Conservation (phyloP, 1,139 yeast species). For the Diutina rugosa region DNA sequence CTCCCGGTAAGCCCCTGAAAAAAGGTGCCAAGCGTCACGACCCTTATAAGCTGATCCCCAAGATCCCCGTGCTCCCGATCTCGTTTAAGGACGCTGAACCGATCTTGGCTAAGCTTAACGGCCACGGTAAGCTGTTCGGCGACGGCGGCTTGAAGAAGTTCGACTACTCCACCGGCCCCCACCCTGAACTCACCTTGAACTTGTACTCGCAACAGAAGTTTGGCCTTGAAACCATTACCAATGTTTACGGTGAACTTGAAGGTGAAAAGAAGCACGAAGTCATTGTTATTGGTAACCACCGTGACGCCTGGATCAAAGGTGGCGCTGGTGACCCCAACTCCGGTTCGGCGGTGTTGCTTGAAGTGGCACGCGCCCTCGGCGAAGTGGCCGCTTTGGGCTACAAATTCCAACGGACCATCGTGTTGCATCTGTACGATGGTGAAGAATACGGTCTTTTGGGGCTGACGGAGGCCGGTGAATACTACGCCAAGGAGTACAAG, state of each 20-base stretch:
- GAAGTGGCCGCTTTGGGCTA: slow-evolving; percentile 40
- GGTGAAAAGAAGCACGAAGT: slow-evolving; percentile 41
- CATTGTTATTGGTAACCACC: slow-evolving; percentile 52
- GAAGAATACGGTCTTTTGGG: slow-evolving; percentile 61
- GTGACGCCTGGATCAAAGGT: slow-evolving; percentile 65
- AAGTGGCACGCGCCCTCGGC: slow-evolving; percentile 42
- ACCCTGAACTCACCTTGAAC: slow-evolving; percentile 26
- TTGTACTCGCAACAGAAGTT: slow-evolving; percentile 45
- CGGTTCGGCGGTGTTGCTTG: slow-evolving; percentile 48
- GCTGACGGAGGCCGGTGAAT: slow-evolving; percentile 60
- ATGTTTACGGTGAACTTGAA: slow-evolving; percentile 42
- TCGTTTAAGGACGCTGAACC: slow-evolving; percentile 46
- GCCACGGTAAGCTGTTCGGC: slow-evolving; percentile 25
- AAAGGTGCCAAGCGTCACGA: slow-evolving; percentile 50
- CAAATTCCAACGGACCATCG: slow-evolving; percentile 50
- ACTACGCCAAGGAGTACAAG: slow-evolving; percentile 25
- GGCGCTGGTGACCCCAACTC: slow-evolving; percentile 66
- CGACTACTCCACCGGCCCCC: slow-evolving; percentile 53
- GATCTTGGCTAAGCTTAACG: slow-evolving; percentile 37
- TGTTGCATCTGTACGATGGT: slow-evolving; percentile 62
- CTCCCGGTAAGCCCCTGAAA: slow-evolving; percentile 71
- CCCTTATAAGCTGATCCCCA: slow-evolving; percentile 36
- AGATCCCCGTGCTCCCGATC: slow-evolving; percentile 52
- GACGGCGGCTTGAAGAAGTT: slow-evolving; percentile 17
- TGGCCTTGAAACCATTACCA: slow-evolving; percentile 41